Evolutionary conservation across 495 filamentous ascomycete species (phyloP), one percentile per base, ranked within the genome.

Genomic region (Annulohypoxylon nitens): DNA sequence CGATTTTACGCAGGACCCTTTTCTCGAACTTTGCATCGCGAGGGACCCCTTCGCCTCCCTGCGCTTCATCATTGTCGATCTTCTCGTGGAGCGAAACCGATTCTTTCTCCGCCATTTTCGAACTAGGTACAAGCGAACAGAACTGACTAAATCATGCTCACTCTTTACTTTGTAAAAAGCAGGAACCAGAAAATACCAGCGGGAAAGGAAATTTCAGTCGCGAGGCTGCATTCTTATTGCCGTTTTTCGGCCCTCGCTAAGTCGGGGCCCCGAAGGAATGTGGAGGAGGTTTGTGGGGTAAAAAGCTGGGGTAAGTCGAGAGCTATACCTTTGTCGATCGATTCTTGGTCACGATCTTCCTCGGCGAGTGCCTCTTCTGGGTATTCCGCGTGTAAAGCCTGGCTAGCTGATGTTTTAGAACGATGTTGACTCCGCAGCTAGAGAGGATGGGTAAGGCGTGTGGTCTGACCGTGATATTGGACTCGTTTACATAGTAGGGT

Each of bases 1-100:
- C 92, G 11, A 93, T 78, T 73, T 91, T 93, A 30, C 90, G 82
- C 0, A 93, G 71, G 16, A 74, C 71, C n/a, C 71, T 16, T 61
- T 67, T 74, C 50, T 74, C 71, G 66, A 74, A 74, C 39, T 70
- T 74, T 26, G 57, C 12, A 48, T 74, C 71, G 57, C 36, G 48
- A 23, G 60, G 30, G 14, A 12, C 14, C 1, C 12, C 54, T 3
- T 1, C 33, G 18, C 33, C 16, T 5, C 36, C 26, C 14, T 48
- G 60, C 16, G 45, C 11, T 16, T 0, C 37, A 9, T 43, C 61
- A 11, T 70, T 53, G n/a, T 66, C 71, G 55, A 23, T n/a, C 36
- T 70, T 67, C 66, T 74, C 71, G 66, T 74, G 65, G 4, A 70
- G 71, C 20, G 71, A 74, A 37, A 74, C 18, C 4, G 71, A 69